Percentiles rank a stretch among this genome's conserved stretches.
These are phyloP conservation scores for Phytophthora sansomeana DNA, from an alignment of 352 stramenopile species.

Conservation along the genomic window DNA sequence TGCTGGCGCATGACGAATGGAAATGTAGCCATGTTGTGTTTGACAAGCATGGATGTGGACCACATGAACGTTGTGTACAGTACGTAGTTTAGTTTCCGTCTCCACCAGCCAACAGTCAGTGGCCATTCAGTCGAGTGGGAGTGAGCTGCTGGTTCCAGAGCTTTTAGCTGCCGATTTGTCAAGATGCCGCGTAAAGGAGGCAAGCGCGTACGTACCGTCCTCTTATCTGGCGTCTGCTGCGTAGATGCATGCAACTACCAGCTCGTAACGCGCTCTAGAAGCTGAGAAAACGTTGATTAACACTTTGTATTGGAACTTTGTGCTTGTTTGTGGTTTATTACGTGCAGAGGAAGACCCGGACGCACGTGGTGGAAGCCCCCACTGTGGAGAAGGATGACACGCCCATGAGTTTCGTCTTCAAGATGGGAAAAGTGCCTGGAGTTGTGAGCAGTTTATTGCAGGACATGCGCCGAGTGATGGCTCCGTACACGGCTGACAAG, in stretches of 20 bases:
- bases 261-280: not conserved
- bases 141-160: not conserved
- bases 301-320: not conserved
- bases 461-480: slow-evolving; percentile 95
- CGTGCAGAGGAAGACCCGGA: slow-evolving; percentile 82
- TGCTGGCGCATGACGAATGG: not conserved
- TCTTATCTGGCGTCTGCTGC: not conserved
- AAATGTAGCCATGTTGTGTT: not conserved
- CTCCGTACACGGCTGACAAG: slow-evolving; percentile 94
- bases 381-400: slow-evolving; percentile 86
- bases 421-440: slow-evolving; percentile 85
- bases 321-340: slow-evolving; percentile 8
- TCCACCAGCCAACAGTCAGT: slow-evolving; percentile 27
- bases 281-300: not conserved
- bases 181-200: slow-evolving; percentile 88
- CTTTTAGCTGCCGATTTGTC: not conserved
- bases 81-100: not conserved
- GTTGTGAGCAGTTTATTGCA: slow-evolving; percentile 90
- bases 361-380: slow-evolving; percentile 71
- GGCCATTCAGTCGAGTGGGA: slow-evolving; percentile 25
- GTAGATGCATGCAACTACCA: slow-evolving; percentile 4
- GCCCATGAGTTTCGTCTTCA: slow-evolving; percentile 93
- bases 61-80: not conserved
- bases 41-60: slow-evolving; percentile 12
- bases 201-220: slow-evolving; percentile 69